Evolutionary conservation across 257 asterid species (phyloP).

Genomic region (Solanum bukasovii): DNA sequence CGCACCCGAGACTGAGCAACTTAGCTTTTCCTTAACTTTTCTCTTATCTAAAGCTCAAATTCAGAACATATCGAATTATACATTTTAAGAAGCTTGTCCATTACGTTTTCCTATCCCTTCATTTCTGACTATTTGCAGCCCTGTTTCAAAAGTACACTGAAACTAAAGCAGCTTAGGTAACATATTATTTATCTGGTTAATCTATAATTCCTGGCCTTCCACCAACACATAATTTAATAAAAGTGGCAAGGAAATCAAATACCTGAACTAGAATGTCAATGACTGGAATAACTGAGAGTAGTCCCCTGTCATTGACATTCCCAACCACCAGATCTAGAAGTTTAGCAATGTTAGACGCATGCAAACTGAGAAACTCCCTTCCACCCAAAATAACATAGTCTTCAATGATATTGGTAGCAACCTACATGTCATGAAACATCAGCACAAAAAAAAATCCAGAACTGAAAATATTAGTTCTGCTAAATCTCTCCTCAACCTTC

Average conservation of each 20-base stretch:
- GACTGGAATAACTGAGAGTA: constrained; percentile 74
- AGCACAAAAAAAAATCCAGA: constrained; percentile 2
- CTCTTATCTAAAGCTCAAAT: neutral
- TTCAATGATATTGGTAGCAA: constrained; percentile 79
- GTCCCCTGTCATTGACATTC: constrained; percentile 83
- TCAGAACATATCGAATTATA: neutral
- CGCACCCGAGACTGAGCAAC: too few species aligned
- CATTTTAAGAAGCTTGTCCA: neutral
- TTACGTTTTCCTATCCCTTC: neutral
- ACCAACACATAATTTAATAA: neutral
- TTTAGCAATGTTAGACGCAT: constrained; percentile 61
- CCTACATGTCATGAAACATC: constrained; percentile 36
- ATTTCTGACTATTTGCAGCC: neutral
- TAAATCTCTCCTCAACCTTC: constrained; percentile 32
- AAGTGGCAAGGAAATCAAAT: constrained; percentile 5
- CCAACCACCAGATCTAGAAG: constrained; percentile 83
- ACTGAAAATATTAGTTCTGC: neutral
- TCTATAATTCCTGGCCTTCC: neutral
- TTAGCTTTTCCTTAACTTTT: neutral
- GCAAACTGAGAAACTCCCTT: constrained; percentile 64
- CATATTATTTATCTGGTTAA: neutral
- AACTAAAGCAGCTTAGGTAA: neutral
- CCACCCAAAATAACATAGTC: constrained; percentile 85
- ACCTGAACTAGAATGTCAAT: constrained; percentile 95
- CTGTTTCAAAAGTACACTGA: neutral